Evolutionary conservation across 1,284 basidiomycete species (phyloP).

Genomic region (Agroathelia rolfsii): DNA sequence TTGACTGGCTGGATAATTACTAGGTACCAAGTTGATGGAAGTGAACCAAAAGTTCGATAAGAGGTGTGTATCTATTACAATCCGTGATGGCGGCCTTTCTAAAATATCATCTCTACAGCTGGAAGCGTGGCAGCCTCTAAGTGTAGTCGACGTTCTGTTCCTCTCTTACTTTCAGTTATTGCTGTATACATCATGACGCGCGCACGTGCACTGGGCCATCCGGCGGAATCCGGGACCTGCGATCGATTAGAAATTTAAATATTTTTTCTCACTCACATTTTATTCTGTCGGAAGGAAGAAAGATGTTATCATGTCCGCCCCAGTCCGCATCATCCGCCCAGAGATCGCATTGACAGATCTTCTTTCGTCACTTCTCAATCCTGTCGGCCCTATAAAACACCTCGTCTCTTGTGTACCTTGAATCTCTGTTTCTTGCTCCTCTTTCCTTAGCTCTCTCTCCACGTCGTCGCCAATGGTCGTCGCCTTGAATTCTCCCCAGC

Average conservation of each 20-base stretch:
- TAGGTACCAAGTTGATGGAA: conserved; percentile 57
- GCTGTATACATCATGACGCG: too few relatives aligned
- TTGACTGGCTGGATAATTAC: too few relatives aligned
- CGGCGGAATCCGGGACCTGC: too few relatives aligned
- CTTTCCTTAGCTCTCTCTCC: conserved; percentile 2
- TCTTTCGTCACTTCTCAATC: not conserved
- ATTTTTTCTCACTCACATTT: too few relatives aligned
- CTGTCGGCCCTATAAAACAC: conserved; percentile 3
- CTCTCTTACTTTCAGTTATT: not conserved
- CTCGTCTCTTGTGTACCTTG: not conserved
- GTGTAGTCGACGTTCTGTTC: not conserved
- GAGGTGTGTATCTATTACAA: conserved; percentile 30
- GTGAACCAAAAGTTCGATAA: conserved; percentile 67
- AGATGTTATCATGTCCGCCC: too few relatives aligned
- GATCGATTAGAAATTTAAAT: too few relatives aligned
- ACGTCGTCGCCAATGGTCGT: conserved; percentile 27
- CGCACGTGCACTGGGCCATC: too few relatives aligned
- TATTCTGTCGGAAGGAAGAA: too few relatives aligned
- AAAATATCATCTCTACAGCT: too few relatives aligned
- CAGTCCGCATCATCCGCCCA: not conserved
- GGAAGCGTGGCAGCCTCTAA: too few relatives aligned
- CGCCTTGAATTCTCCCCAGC: conserved; percentile 30
- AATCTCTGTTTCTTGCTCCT: conserved; percentile 5
- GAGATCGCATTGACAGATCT: not conserved
- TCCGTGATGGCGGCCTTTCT: too few relatives aligned